These are phyloP conservation scores for Atkinsonella hypoxylon DNA, from an alignment of 2,329 filamentous ascomycete genomes.

Conservation along the genomic window DNA sequence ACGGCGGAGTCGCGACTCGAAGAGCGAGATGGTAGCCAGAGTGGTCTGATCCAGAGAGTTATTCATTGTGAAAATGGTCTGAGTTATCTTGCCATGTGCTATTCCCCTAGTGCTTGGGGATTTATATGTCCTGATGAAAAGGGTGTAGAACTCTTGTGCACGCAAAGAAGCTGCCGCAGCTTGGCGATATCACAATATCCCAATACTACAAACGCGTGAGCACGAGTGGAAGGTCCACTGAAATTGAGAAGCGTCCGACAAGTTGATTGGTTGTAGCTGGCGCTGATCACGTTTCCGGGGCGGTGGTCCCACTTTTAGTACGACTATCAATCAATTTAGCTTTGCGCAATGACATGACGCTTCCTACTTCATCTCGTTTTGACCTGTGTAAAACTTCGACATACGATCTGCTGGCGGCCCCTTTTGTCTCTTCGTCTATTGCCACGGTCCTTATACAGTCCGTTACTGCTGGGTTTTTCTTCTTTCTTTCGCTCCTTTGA, in stretches of 20 bases:
- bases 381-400: not conserved
- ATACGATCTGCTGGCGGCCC: not conserved
- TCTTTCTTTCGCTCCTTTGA: not conserved
- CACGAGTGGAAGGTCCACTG: not conserved
- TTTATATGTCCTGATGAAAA: too few species aligned
- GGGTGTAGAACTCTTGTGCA: too few species aligned
- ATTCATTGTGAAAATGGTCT: constrained; percentile 14
- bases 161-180: too few species aligned
- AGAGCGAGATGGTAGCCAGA: constrained; percentile 40
- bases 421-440: not conserved
- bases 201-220: not conserved
- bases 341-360: constrained; percentile 1
- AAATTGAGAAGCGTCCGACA: not conserved
- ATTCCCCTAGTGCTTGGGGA: too few species aligned
- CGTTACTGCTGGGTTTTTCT: not conserved
- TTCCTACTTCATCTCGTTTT: not conserved
- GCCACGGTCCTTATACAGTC: not conserved
- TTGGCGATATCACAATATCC: not conserved
- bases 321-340: not conserved
- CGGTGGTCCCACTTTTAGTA: not conserved
- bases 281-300: not conserved
- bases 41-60: constrained; percentile 38
- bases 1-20: constrained; percentile 46
- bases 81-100: not conserved
- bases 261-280: constrained; percentile 3